Evolutionary conservation across 108 stramenopile genomes (phyloP).

Genomic region (Nitzschia palea): DNA sequence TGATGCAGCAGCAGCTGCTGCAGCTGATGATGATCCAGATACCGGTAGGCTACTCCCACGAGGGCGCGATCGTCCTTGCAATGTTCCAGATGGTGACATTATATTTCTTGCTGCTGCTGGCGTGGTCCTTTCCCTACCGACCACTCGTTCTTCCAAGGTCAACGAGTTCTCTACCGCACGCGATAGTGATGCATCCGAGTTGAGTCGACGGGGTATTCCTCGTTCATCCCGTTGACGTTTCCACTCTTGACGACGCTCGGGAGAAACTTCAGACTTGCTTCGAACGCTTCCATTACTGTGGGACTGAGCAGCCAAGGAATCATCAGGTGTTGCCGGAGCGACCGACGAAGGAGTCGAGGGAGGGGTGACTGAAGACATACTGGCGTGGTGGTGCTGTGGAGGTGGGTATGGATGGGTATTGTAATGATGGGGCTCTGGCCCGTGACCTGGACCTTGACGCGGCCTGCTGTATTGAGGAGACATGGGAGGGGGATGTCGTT

Average conservation of each 20-base stretch:
- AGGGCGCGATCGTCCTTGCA: constrained; percentile 22
- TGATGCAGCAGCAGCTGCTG: neutral
- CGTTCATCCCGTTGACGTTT: constrained; percentile 32
- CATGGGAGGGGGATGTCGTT: neutral
- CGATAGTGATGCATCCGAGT: constrained; percentile 20
- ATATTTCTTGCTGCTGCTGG: neutral
- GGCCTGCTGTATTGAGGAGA: constrained; percentile 1
- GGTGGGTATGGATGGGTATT: neutral
- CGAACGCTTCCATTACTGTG: constrained; percentile 21
- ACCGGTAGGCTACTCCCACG: no score
- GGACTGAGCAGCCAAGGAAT: neutral
- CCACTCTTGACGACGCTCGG: constrained; percentile 28
- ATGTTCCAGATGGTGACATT: constrained; percentile 23
- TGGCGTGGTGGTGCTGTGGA: neutral
- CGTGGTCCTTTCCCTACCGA: constrained; percentile 21
- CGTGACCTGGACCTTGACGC: neutral
- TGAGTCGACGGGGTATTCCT: constrained; percentile 1
- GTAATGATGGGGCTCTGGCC: neutral
- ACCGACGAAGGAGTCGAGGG: constrained; percentile 4
- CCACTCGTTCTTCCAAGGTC: constrained; percentile 28
- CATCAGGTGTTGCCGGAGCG: neutral
- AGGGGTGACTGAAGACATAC: neutral
- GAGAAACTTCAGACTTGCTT: constrained; percentile 25
- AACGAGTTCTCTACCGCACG: constrained; percentile 21
- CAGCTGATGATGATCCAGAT: no score